Base-by-base conservation (phyloP, 805 yeast species). In the Priceomyces medius region DNA sequence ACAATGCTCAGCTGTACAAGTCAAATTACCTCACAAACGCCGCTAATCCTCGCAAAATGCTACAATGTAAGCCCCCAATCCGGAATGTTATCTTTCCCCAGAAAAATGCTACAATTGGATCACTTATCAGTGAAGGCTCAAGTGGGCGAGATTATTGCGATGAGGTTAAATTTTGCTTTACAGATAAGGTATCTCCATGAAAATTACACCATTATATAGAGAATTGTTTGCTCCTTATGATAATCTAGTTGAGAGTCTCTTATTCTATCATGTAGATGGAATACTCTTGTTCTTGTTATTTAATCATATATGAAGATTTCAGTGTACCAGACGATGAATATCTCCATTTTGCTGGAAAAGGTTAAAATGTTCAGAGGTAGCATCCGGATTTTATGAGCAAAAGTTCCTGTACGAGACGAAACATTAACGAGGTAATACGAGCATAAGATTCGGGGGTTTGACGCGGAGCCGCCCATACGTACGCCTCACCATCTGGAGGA, bases 281-380 rank as follows among this genome's bases (percentile, higher is more conserved):
- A n/a, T n/a, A n/a, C n/a, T n/a, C n/a, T n/a, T n/a, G n/a, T n/a
- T n/a, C n/a, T n/a, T n/a, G n/a, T n/a, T n/a, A n/a, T n/a, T n/a
- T n/a, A n/a, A n/a, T n/a, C n/a, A n/a, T n/a, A n/a, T n/a, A n/a
- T n/a, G n/a, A n/a, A n/a, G n/a, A n/a, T n/a, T n/a, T n/a, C n/a
- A 26, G 12, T 26, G 14, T 10, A 5, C 5, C 5, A 26, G 29
- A 26, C n/a, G 29, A 12, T 14, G n/a, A n/a, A n/a, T 26, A 26
- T 26, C 29, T 26, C 29, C 29, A 26, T 26, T 4, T 13, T 31
- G 12, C 34, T 31, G n/a, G 21, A 31, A 31, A 12, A 12, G 21
- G 34, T 31, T 31, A 31, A 31, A 31, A 31, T 31, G 34, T 31
- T 9, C 34, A 31, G 12, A 31, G 19, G 34, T 31, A 17, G 34